Percentiles rank a stretch among this genome's conserved stretches.
phyloP scores from a whole-genome alignment of 2,329 filamentous ascomycete genomes.

The Fusarium hostae region DNA sequence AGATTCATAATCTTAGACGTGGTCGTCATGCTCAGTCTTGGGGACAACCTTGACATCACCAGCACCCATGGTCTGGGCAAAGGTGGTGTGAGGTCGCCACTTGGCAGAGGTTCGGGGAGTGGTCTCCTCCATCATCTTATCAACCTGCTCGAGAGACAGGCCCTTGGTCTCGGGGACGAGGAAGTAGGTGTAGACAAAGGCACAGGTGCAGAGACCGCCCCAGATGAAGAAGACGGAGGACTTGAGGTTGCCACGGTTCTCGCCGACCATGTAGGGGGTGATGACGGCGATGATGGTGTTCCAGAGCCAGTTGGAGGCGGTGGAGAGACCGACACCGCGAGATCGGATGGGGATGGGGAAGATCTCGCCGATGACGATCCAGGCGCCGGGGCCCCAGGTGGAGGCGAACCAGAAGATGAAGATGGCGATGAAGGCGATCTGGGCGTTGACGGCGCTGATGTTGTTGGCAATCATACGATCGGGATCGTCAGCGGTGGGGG shows the following conservation, averaged over 20 bases:
- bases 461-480: constrained; percentile 60
- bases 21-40: constrained; percentile 47
- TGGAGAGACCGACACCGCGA: constrained; percentile 86
- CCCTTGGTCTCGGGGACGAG: constrained; percentile 80
- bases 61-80: constrained; percentile 60
- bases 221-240: constrained; percentile 81
- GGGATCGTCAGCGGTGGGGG: constrained; percentile 53
- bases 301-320: constrained; percentile 73
- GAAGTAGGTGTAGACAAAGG: constrained; percentile 76
- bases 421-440: constrained; percentile 90
- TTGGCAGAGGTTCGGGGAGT: constrained; percentile 79
- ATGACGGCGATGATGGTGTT: constrained; percentile 78
- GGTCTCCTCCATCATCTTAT: constrained; percentile 90
- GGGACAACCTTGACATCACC: constrained; percentile 44
- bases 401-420: constrained; percentile 94
- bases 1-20: constrained; percentile 42
- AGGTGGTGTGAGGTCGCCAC: constrained; percentile 80
- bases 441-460: constrained; percentile 62
- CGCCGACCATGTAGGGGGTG: constrained; percentile 73
- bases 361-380: constrained; percentile 89
- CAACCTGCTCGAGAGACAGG: constrained; percentile 81
- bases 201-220: constrained; percentile 72
- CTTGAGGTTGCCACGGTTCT: constrained; percentile 55
- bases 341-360: constrained; percentile 91
- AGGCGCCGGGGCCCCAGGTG: constrained; percentile 86